Evolutionary conservation across 1,284 basidiomycete genomes (phyloP).

Genomic region (Xanthoconium separans): DNA sequence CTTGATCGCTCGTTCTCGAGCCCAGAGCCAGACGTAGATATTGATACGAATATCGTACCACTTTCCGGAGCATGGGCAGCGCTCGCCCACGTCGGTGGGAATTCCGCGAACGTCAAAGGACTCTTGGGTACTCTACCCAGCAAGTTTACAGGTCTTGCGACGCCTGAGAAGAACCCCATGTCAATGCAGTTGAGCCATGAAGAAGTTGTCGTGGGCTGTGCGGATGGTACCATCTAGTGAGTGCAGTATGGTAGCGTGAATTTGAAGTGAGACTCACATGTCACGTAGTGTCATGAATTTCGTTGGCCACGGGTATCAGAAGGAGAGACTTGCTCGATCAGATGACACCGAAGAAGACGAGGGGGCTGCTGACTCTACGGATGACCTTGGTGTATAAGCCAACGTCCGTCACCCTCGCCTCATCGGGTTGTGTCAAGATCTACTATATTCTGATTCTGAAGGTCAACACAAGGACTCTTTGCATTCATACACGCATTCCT

Average conservation of each 20-base stretch:
- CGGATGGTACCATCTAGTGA: slow-evolving; percentile 86
- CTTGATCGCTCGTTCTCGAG: slow-evolving; percentile 14
- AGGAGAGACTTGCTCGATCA: slow-evolving; percentile 5
- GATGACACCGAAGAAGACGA: slow-evolving; percentile 14
- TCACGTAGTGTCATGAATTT: slow-evolving; percentile 54
- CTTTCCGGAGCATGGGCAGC: slow-evolving; percentile 71
- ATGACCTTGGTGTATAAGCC: slow-evolving; percentile 16
- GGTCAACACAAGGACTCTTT: slow-evolving; percentile 8
- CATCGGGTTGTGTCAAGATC: neutral
- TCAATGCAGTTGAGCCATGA: slow-evolving; percentile 85
- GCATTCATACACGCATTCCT: neutral
- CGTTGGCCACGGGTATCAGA: slow-evolving; percentile 50
- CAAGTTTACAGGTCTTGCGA: slow-evolving; percentile 72
- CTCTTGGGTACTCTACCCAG: slow-evolving; percentile 56
- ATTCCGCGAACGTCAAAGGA: slow-evolving; percentile 47
- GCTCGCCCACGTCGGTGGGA: slow-evolving; percentile 43
- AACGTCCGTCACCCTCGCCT: neutral
- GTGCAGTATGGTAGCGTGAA: slow-evolving; percentile 28
- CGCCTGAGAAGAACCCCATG: slow-evolving; percentile 86
- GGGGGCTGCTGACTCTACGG: slow-evolving; percentile 10
- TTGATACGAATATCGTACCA: slow-evolving; percentile 59
- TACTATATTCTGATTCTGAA: slow-evolving; percentile 5
- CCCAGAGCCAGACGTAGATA: slow-evolving; percentile 45
- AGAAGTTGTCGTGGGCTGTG: slow-evolving; percentile 83
- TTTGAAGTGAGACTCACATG: slow-evolving; percentile 8